Conservation (phyloP, 441 rosid species). For the Erodium moschatum region DNA sequence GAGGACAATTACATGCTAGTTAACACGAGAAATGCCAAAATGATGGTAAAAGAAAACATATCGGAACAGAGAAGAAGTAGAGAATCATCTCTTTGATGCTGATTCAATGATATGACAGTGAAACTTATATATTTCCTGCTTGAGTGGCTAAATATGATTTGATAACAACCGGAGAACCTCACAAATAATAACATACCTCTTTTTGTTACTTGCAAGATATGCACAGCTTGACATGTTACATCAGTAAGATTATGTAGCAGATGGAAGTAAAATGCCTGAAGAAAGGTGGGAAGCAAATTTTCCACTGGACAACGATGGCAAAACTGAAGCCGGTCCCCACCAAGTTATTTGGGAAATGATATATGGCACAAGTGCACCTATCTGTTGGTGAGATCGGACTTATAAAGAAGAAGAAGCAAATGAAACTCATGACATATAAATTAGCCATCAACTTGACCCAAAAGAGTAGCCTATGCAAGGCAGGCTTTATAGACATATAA, state of each 20-base stretch:
- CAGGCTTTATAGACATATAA: no score
- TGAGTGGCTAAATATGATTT: neutral
- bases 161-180: neutral
- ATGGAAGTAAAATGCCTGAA: neutral
- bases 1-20: neutral
- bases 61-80: neutral
- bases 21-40: neutral
- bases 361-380: no score
- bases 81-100: neutral
- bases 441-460: no score
- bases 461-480: no score
- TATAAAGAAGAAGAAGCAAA: no score
- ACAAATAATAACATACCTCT: neutral
- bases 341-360: neutral
- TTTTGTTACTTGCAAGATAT: neutral
- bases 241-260: neutral
- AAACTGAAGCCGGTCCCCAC: neutral
- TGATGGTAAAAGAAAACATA: neutral
- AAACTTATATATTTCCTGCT: neutral
- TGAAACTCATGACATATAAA: no score
- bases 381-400: no score
- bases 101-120: neutral
- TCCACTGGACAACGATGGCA: neutral
- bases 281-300: constrained; percentile 1
- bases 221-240: neutral